These are phyloP conservation scores for Mayamaea pseudoterrestris DNA, from an alignment of 108 stramenopile species.

Conservation along the genomic window DNA sequence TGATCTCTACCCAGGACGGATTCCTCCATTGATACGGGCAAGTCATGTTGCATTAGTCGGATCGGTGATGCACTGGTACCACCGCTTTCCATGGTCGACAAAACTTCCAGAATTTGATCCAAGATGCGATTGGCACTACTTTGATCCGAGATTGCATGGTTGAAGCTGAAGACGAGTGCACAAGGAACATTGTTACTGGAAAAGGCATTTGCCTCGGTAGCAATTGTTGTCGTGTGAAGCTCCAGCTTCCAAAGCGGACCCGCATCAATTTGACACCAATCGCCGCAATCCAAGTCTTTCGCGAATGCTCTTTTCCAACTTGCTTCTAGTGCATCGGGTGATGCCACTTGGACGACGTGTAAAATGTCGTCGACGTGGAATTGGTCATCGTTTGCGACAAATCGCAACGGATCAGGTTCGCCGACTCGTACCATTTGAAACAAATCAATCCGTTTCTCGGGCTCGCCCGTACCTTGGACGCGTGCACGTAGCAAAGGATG, in stretches of 20 bases:
- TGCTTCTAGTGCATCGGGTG: constrained; percentile 18
- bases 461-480: constrained; percentile 68
- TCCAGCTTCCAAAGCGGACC: constrained; percentile 71
- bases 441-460: constrained; percentile 62
- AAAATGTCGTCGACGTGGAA: constrained; percentile 40
- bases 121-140: constrained; percentile 53
- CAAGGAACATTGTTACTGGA: constrained; percentile 26
- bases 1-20: constrained; percentile 44
- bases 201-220: background rate
- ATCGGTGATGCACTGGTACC: constrained; percentile 13
- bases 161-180: constrained; percentile 65
- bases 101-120: constrained; percentile 49
- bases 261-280: constrained; percentile 28
- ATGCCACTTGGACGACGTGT: constrained; percentile 34
- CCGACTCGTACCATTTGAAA: constrained; percentile 80
- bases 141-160: constrained; percentile 83
- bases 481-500: constrained; percentile 53
- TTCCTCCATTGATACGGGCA: constrained; percentile 68
- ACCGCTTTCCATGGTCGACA: constrained; percentile 39
- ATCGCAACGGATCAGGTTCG: constrained; percentile 65
- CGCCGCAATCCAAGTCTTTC: constrained; percentile 58
- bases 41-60: constrained; percentile 19
- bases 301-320: constrained; percentile 54
- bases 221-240: constrained; percentile 30
- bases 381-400: constrained; percentile 23